Evolutionary conservation across 129 eudicot genomes (phyloP), one percentile per base, ranked within the genome.

Genomic region (Sambucus nigra): DNA sequence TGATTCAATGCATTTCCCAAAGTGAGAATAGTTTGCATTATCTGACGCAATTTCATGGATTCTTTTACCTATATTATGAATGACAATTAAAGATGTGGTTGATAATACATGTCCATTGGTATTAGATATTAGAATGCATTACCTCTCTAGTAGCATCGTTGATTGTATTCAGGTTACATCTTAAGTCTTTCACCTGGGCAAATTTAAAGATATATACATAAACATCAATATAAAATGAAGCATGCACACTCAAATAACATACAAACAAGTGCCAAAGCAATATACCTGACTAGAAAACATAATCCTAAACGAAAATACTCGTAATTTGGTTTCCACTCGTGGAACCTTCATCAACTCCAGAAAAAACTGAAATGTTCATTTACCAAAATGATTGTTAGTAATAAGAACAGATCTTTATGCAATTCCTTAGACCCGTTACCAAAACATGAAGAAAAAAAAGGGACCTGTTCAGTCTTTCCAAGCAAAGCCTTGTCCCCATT

Each of bases 331-430:
- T 73, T 91, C 98, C 17, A 85, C 95, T 18, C 98, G 88, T 60
- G 98, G 98, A 59, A 91, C 98, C 80, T 85, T 85, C 98, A 91
- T 91, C 70, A 91, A 69, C 81, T 91, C 98, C 83, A 91, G 60
- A 74, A 91, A 82, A 65, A 85, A 91, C 98, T 91, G 79, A 39
- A 89, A 81, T 17, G 9, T 51, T 45, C 69, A 68, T 59, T 47
- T 41, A 64, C 31, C 55, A 31, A 39, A 61, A 62, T 35, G 25
- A 39, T 22, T 35, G 29, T 61, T 19, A 66, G 62, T 32, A 52
- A 69, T 14, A 49, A 58, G 45, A 27, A 13, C 18, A 50, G 42
- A 12, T n/a, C 40, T 51, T 20, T 66, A n/a, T n/a, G 61, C 51
- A 51, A 46, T 25, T 55, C 21, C 27, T 51, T 33, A 0, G 2